phyloP scores from a whole-genome alignment of 2,329 filamentous ascomycete genomes.

The Phialophora chinensis region DNA sequence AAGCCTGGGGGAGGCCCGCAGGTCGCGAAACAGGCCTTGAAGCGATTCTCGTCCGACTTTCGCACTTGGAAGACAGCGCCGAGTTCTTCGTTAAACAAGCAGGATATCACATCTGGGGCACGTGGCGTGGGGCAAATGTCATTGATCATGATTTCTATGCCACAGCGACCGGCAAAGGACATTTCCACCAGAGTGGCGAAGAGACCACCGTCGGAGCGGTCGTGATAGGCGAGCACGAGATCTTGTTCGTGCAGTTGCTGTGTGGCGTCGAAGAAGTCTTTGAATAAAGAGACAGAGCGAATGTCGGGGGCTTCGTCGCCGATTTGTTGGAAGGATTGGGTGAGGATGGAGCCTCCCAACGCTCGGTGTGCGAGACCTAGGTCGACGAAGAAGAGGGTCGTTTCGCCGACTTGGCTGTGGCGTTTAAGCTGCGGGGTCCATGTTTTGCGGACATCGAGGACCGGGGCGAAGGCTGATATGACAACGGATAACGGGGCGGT shows the following conservation, averaged over 20 bases:
- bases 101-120: conserved; percentile 70
- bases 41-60: conserved; percentile 80
- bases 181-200: conserved; percentile 92
- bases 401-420: conserved; percentile 85
- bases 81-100: conserved; percentile 94
- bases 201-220: conserved; percentile 89
- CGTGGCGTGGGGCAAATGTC: conserved; percentile 65
- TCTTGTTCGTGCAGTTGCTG: conserved; percentile 69
- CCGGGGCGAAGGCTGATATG: conserved; percentile 87
- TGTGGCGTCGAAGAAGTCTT: conserved; percentile 90
- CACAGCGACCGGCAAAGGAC: conserved; percentile 96
- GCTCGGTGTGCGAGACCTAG: conserved; percentile 80
- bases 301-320: conserved; percentile 87
- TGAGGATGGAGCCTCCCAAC: conserved; percentile 87
- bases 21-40: conserved; percentile 88
- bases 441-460: conserved; percentile 80
- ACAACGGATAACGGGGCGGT: conserved; percentile 90
- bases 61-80: conserved; percentile 95
- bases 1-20: conserved; percentile 82
- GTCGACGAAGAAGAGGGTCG: conserved; percentile 87
- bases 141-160: conserved; percentile 83
- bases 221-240: conserved; percentile 90
- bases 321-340: conserved; percentile 85
- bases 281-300: conserved; percentile 77
- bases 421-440: conserved; percentile 92